These are phyloP conservation scores for Pseudozyma thailandica DNA, from an alignment of 1,284 basidiomycete species.

Conservation along the genomic window DNA sequence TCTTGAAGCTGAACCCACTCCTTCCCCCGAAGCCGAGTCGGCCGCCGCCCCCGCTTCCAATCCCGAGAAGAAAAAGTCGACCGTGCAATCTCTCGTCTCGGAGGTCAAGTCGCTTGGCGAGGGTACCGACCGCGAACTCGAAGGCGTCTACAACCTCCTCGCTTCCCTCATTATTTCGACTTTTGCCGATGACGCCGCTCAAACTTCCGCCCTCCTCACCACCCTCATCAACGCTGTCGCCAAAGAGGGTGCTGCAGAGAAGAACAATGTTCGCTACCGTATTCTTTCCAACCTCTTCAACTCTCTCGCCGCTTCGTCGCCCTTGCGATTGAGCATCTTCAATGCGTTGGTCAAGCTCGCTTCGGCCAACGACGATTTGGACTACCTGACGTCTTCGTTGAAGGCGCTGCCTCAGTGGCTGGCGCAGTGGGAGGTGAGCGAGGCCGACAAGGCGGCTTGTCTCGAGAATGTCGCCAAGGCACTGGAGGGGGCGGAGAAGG, in stretches of 20 bases:
- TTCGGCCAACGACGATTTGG: conserved; percentile 62
- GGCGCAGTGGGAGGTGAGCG: conserved; percentile 58
- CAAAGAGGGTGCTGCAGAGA: conserved; percentile 29
- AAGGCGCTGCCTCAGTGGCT: conserved; percentile 60
- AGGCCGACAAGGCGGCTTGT: conserved; percentile 48
- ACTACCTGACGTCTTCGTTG: conserved; percentile 57
- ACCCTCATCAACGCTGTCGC: conserved; percentile 39
- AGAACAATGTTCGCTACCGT: conserved; percentile 52
- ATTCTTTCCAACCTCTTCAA: conserved; percentile 67
- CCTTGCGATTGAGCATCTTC: conserved; percentile 57
- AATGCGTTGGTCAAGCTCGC: conserved; percentile 55
- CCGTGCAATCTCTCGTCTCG: conserved; percentile 50
- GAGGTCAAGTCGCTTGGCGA: conserved; percentile 53
- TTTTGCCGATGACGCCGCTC: background rate
- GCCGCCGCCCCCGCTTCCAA: conserved; percentile 13
- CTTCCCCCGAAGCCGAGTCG: conserved; percentile 4
- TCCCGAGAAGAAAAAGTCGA: conserved; percentile 33
- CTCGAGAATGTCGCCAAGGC: conserved; percentile 55
- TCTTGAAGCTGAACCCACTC: conserved; percentile 44
- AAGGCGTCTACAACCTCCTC: conserved; percentile 65
- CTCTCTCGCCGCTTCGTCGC: conserved; percentile 49
- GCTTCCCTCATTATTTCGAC: conserved; percentile 49
- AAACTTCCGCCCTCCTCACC: conserved; percentile 25
- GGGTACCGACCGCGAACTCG: conserved; percentile 63
- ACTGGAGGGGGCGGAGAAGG: conserved; percentile 53